A percentile compares a stretch with the other conserved stretches of the same genome.
Evolutionary conservation across 768 basidiomycete genomes (phyloP).

Genomic region (Rhodosporidiobolus sp.): DNA sequence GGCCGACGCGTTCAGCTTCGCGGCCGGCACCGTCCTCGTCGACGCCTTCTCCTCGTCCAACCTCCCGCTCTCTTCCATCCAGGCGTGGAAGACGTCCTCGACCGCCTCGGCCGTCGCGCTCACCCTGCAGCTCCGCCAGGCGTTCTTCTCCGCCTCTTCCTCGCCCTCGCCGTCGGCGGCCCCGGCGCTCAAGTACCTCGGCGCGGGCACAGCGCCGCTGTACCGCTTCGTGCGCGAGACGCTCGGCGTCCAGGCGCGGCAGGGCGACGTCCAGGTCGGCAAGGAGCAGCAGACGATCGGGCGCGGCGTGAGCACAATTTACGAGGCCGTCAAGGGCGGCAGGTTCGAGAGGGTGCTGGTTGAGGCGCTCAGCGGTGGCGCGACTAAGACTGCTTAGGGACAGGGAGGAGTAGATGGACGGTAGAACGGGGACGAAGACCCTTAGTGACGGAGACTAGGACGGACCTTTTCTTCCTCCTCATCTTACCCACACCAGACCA

Average conservation of each 20-base stretch:
- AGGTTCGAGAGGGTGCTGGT: conserved; percentile 25
- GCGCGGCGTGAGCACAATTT: conserved; percentile 67
- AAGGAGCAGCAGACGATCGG: conserved; percentile 57
- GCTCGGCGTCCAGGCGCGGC: conserved; percentile 67
- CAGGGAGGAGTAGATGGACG: neutral
- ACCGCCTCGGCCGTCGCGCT: conserved; percentile 60
- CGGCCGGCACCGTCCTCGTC: conserved; percentile 59
- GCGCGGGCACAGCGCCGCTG: conserved; percentile 61
- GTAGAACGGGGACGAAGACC: too few species aligned
- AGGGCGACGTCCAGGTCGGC: conserved; percentile 56
- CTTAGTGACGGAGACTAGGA: too few species aligned
- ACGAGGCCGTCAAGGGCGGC: conserved; percentile 54
- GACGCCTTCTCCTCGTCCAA: conserved; percentile 52
- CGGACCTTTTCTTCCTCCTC: too few species aligned
- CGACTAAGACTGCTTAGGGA: neutral
- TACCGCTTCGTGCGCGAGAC: conserved; percentile 73
- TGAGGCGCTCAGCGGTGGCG: conserved; percentile 10
- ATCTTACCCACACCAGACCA: too few species aligned
- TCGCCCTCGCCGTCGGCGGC: conserved; percentile 51
- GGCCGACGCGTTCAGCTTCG: conserved; percentile 65
- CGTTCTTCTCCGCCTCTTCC: conserved; percentile 52
- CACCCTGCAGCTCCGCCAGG: conserved; percentile 54
- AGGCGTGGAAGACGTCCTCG: conserved; percentile 46
- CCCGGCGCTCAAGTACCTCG: conserved; percentile 67
- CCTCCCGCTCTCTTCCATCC: conserved; percentile 38